Evolutionary conservation across 2,329 filamentous ascomycete genomes (phyloP), one percentile per base, ranked within the genome.

Genomic region (Fusarium incarnatum): DNA sequence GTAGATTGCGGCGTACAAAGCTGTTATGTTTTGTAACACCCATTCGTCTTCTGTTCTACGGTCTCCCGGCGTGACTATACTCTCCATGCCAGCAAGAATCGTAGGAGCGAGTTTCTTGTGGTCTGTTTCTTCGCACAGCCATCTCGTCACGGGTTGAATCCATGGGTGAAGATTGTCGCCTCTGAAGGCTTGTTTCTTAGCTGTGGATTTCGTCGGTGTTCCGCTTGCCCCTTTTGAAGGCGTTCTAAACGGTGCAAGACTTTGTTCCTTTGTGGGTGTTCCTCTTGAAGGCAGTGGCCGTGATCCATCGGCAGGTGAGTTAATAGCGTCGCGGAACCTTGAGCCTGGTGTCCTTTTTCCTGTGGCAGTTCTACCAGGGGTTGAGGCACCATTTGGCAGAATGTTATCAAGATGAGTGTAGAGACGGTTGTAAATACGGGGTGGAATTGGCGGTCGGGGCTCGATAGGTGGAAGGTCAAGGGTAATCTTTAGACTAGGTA

Each of bases 351-450:
- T 79, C 59, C 81, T 76, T 16, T 79, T 73, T 2, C 68, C 71
- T 9, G 77, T 67, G n/a, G 68, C 68, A 25, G 72, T 53, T 16
- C 79, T 79, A 23, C 65, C 52, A 6, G 73, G 79, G 50, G 79
- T 76, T 8, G 75, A 73, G 8, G 78, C 70, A 18, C 82, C 72
- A 30, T 79, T 79, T 16, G 87, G 85, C 8, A 98, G 83, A 42
- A 91, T 90, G 58, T 88, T 89, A 72, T 95, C 91, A 64, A 98
- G 88, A 77, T 95, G 94, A 32, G 83, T 83, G 78, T 94, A 96
- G 40, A 98, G 85, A 62, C 93, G 93, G 75, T 92, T 92, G 83
- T 98, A 98, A 55, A 94, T 86, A 58, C 89, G 87, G 2, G 93
- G 94, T 48, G 90, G 90, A 56, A 94, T 91, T 6, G 94, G 94